These are phyloP conservation scores for Oldenlandia corymbosa DNA, from an alignment of 257 asterid genomes.

Conservation along the genomic window DNA sequence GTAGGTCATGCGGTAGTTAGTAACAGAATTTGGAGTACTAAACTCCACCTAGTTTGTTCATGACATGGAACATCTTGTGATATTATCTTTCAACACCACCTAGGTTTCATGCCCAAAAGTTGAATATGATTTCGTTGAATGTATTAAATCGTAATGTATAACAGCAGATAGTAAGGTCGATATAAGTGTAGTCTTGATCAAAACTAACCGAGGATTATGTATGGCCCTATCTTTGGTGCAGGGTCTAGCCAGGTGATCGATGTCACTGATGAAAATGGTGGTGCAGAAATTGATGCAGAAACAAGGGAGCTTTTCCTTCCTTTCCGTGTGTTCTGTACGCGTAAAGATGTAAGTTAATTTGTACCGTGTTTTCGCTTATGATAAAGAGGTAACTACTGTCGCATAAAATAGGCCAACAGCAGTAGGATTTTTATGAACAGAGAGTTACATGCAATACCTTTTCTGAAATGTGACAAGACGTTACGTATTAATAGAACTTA, in stretches of 20 bases:
- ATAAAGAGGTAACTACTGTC: no score
- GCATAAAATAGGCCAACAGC: no score
- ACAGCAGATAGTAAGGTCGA: no score
- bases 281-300: slow-evolving; percentile 33
- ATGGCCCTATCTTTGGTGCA: slow-evolving; percentile 19
- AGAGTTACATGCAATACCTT: neutral
- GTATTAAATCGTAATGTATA: no score
- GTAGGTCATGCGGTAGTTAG: no score
- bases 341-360: slow-evolving; percentile 46
- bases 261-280: slow-evolving; percentile 25
- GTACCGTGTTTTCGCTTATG: no score
- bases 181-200: neutral
- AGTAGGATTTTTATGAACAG: no score
- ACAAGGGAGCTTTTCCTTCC: slow-evolving; percentile 68
- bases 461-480: neutral
- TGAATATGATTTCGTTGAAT: no score
- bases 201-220: neutral
- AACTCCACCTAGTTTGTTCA: neutral
- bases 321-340: slow-evolving; percentile 66
- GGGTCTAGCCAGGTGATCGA: slow-evolving; percentile 43
- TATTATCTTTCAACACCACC: neutral
- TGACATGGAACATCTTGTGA: neutral
- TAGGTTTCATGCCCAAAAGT: no score
- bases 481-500: neutral
- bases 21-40: neutral